Base-by-base conservation (phyloP, 2,329 filamentous ascomycete species). In the Fusarium dlaminii region DNA sequence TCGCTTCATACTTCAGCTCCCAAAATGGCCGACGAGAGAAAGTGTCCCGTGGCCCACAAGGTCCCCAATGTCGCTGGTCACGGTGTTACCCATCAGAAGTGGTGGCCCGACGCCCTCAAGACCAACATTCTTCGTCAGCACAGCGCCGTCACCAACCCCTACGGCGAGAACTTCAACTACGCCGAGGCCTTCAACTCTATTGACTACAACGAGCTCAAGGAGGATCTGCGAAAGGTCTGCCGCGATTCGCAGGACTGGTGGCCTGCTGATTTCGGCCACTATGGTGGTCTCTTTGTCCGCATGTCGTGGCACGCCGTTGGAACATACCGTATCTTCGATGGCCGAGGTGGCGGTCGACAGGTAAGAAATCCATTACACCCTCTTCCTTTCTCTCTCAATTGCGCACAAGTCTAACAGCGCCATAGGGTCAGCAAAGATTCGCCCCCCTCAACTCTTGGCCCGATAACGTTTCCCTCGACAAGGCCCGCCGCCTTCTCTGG, bases 381-480 rank as follows among this genome's bases (percentile, higher is more conserved):
- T 42, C 24, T 6, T 2, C 1, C 22, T 43, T 36, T 39, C 29
- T 4, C 3, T 3, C 20, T 37, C 45, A 36, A 43, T 63, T 27
- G 27, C 7, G 13, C 39, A 6, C 48, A 58, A 13, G 51, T 40
- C 43, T 64, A 36, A 64, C 63, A 37, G 24, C 24, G 6, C 34
- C 30, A 27, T 48, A 82, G 78, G 93, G 92, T 66, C 93, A 94
- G 84, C 93, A 95, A 85, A 90, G 93, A 57, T 95, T 95, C 78
- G 92, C 93, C 60, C 93, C 93, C n/a, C 89, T 95, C 80, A 94
- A 94, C 88, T 81, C 90, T 85, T 95, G 93, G 93, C 93, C 93
- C 55, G 93, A 95, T 84, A 95, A 95, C 75, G 91, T 90, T 78
- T 91, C 86, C 76, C 89, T 95, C 67, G 93, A 95, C 88, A 95